These are phyloP conservation scores for Diatrype stigma DNA, from an alignment of 2,329 filamentous ascomycete genomes.

Conservation along the genomic window DNA sequence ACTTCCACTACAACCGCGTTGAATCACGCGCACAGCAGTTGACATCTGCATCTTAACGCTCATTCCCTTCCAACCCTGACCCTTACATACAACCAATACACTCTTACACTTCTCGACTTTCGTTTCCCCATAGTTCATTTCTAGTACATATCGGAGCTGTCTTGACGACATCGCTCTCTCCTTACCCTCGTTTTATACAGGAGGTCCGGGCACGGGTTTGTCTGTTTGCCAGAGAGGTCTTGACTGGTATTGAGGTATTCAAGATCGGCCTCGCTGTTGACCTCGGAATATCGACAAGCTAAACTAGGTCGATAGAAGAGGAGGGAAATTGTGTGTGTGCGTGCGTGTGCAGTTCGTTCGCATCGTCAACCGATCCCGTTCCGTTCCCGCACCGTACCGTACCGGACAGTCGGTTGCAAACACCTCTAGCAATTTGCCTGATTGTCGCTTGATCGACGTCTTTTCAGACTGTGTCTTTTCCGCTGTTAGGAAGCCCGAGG, in stretches of 20 bases:
- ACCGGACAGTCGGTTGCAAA: conserved; percentile 7
- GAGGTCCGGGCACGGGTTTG: not conserved
- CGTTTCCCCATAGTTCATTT: conserved; percentile 9
- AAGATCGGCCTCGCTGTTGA: not conserved
- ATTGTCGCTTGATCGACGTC: conserved; percentile 32
- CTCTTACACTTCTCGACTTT: conserved; percentile 17
- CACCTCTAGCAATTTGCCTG: conserved; percentile 22
- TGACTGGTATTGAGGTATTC: not conserved
- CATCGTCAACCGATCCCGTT: conserved; percentile 7
- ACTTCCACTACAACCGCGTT: not conserved
- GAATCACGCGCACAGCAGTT: not conserved
- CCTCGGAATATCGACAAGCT: conserved; percentile 1
- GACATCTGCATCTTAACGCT: not conserved
- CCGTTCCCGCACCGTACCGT: not conserved
- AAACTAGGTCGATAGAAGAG: not conserved
- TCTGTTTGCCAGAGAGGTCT: not conserved
- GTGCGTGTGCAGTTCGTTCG: not conserved
- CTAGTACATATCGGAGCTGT: conserved; percentile 14
- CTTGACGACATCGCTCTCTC: conserved; percentile 19
- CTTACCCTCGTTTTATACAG: conserved; percentile 9
- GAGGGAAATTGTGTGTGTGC: not conserved
- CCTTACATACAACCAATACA: not conserved
- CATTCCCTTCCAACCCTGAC: not conserved
- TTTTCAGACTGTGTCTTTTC: conserved; percentile 21
- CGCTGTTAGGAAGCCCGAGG: conserved; percentile 17